Evolutionary conservation across 257 asterid genomes (phyloP), one percentile per base, ranked within the genome.

Genomic region (Eustoma russellianum): DNA sequence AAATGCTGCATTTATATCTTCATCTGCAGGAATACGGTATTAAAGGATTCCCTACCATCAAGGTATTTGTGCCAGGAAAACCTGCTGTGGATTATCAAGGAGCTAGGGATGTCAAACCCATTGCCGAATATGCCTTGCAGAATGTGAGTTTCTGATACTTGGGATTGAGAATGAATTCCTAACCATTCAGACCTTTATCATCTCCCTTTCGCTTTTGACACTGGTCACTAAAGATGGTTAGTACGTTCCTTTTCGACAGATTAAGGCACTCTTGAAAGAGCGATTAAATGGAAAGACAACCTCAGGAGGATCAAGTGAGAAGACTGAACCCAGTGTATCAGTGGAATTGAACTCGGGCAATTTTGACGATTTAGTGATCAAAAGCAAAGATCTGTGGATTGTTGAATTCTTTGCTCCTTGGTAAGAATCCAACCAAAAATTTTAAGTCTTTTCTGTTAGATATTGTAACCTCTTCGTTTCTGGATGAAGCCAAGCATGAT

Each of bases 331-430:
- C 51, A 92, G 85, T 72, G 88, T 84, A 55, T 92, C 98, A 24
- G 70, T 85, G 2, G 98, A 88, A 59, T 70, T 92, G 69, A 88
- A 83, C 76, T 85, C 97, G 3, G 62, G 58, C 28, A 92, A 92
- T 66, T 85, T 92, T 77, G 98, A 92, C 64, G 97, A 88, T 62
- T 47, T 76, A 77, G 95, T 92, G 48, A 63, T 76, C 57, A 81
- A 85, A 70, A 88, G 98, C 82, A 92, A 88, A 69, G 98, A 92
- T 12, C 77, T 88, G 41, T 92, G 98, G 98, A 62, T 92, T 55
- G 94, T 92, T 63, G 98, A 92, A 78, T 92, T 88, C 79, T 92
- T 80, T 69, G 97, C 98, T 61, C 95, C 98, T 46, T 92, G 97
- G 98, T 88, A 60, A 80, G 90, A 66, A 57, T 56, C 58, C 52